Evolutionary conservation across 805 yeast species (phyloP), one percentile per base, ranked within the genome.

Genomic region (Candida vaughaniae): DNA sequence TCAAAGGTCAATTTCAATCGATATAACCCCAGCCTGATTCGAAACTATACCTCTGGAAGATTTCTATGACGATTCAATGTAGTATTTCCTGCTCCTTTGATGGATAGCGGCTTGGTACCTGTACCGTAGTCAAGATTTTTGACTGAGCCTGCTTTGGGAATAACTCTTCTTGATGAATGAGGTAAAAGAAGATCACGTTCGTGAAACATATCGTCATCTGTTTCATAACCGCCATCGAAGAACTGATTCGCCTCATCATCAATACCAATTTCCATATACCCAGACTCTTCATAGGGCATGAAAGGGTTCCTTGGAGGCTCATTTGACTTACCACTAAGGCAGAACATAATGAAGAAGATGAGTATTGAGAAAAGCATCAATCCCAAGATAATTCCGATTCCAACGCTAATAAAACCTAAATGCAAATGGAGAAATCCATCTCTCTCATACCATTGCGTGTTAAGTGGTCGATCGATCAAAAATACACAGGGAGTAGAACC

Each of bases 331-430:
- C 42, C 39, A 27, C 29, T 33, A 7, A 49, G 36, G 34, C 51
- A 53, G 25, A 45, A 41, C 23, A 57, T 38, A 6, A 56, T 40
- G 3, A 49, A 45, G 23, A 53, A 39, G 42, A 59, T 43, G 6
- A 56, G 43, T 8, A 41, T 34, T 2, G 60, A 59, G 42, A 58
- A 57, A 6, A 67, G 48, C 3, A 81, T 46, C 20, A 80, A 66
- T 0, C 91, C 91, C 6, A 82, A 50, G 2, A 83, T 58, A 3
- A 82, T 63, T 5, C 93, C 95, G 18, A 84, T 57, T 0, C 80
- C 80, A 22, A 84, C 62, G 10, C 91, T 85, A 14, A 81, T 70
- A 35, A 78, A 70, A 5, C 93, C 89, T 25, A 85, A 59, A 42
- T 75, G 82, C 16, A 85, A 57, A 41, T 75, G 83, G 30, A 79